These are phyloP conservation scores for Melastoma malabathricum DNA, from an alignment of 345 rosid species.

Conservation along the genomic window DNA sequence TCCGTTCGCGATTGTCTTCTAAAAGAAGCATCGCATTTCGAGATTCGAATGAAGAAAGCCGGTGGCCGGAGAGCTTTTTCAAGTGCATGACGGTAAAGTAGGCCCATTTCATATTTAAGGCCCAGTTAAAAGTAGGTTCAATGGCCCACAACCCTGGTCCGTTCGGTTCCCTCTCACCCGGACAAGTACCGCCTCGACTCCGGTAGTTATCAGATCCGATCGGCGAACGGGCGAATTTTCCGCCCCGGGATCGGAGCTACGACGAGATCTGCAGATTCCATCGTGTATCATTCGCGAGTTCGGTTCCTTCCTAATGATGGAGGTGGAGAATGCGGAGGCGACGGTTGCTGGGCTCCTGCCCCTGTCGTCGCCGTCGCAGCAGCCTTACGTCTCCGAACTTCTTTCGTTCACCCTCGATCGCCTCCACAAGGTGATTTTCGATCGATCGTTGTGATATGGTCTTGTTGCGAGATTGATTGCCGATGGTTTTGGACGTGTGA, in stretches of 20 bases:
- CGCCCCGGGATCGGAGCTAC: no score
- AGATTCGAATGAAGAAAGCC: not conserved
- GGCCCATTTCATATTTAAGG: not conserved
- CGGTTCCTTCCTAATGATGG: not conserved
- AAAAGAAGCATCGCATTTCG: not conserved
- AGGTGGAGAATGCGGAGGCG: conserved; percentile 18
- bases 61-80: conserved; percentile 1
- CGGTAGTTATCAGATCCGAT: no score
- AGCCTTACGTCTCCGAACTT: conserved; percentile 91
- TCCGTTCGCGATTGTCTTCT: not conserved
- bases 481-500: not conserved
- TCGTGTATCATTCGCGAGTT: no score
- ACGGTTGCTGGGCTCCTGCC: conserved; percentile 34
- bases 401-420: conserved; percentile 99
- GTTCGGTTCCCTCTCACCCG: no score
- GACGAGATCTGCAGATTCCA: no score
- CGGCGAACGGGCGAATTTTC: no score
- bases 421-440: conserved; percentile 60
- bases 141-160: no score
- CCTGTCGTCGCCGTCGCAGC: conserved; percentile 75
- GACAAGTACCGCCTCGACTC: no score
- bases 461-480: not conserved
- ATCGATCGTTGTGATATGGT: not conserved
- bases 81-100: conserved; percentile 46
- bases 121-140: no score